Base-by-base conservation (phyloP, 2,329 filamentous ascomycete genomes). In the Penicillium sp. region DNA sequence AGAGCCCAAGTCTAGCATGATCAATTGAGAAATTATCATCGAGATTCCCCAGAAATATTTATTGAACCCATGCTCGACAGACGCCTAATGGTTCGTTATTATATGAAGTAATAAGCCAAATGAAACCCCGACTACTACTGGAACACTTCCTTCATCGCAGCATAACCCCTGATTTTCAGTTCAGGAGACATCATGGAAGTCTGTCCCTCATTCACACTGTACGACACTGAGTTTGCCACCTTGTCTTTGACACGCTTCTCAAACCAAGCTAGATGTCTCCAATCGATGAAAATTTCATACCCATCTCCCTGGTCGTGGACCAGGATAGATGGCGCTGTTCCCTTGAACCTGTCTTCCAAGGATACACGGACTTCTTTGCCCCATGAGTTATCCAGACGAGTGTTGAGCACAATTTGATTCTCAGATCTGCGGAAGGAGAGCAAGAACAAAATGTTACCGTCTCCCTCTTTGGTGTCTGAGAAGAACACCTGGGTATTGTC, bases 351-450 rank as follows among this genome's bases (percentile, higher is more conserved):
- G 27, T 49, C 44, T 6, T 55, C 49, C 13, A 59, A 37, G 0
- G 52, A 23, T 7, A 59, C 49, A 19, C 57, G 53, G 10, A 48
- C 53, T 25, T 59, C 57, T 37, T 59, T 49, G 27, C 57, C 57
- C 43, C 43, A 59, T 10, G 25, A 13, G 8, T 42, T 23, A 33
- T 55, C 45, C 9, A 55, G 26, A 2, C 9, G 29, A 16, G 53
- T 53, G 37, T 59, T 59, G 39, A 59, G 55, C 7, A 59, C 52
- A 19, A 59, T 59, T 11, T 47, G 13, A 2, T 53, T 53, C 52
- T 59, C 57, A 11, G 53, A 43, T 23, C 57, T 49, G 19, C 57
- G 57, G 11, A 59, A 31, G 13, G 57, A 59, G n/a, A 59, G 26
- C 25, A 55, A 25, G 57, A 59, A 59, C n/a, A 56, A 7, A n/a